Conservation (phyloP, 768 basidiomycete species). For the Suillus ampliporus region DNA sequence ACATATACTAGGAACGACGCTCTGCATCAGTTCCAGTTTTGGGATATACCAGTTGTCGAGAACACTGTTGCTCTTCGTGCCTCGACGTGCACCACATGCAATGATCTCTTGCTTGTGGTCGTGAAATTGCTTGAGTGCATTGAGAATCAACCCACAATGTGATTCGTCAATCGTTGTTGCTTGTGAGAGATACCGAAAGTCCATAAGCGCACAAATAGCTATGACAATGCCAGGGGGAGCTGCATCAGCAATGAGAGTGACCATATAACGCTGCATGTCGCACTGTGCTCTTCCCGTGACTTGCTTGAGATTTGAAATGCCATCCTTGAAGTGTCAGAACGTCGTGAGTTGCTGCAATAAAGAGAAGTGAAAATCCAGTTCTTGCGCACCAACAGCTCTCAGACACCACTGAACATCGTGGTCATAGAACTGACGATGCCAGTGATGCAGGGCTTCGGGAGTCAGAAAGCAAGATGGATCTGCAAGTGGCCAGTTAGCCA, state of each 20-base stretch:
- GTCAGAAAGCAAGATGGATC: conserved; percentile 41
- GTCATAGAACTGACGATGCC: conserved; percentile 40
- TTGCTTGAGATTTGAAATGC: conserved; percentile 34
- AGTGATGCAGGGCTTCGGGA: conserved; percentile 45
- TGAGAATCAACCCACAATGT: conserved; percentile 24
- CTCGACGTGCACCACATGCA: conserved; percentile 30
- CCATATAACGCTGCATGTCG: conserved; percentile 32
- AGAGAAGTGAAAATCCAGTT: conserved; percentile 35
- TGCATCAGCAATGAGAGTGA: conserved; percentile 41
- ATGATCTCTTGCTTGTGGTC: conserved; percentile 41
- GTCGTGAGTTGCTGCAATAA: conserved; percentile 25
- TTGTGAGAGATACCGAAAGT: no score
- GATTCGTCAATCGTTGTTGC: conserved; percentile 22
- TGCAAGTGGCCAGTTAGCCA: conserved; percentile 42
- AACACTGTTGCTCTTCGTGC: conserved; percentile 21
- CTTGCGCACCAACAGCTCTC: conserved; percentile 22
- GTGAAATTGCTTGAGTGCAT: conserved; percentile 39
- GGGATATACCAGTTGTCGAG: conserved; percentile 47
- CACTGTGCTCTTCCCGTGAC: conserved; percentile 32
- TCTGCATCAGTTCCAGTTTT: conserved; percentile 49
- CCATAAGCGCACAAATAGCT: conserved; percentile 40
- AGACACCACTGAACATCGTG: conserved; percentile 32
- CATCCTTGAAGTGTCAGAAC: conserved; percentile 32
- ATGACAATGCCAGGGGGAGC: conserved; percentile 34
- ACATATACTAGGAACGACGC: conserved; percentile 37